phyloP scores from a whole-genome alignment of 2,329 filamentous ascomycete species.

The Nemania sp. region DNA sequence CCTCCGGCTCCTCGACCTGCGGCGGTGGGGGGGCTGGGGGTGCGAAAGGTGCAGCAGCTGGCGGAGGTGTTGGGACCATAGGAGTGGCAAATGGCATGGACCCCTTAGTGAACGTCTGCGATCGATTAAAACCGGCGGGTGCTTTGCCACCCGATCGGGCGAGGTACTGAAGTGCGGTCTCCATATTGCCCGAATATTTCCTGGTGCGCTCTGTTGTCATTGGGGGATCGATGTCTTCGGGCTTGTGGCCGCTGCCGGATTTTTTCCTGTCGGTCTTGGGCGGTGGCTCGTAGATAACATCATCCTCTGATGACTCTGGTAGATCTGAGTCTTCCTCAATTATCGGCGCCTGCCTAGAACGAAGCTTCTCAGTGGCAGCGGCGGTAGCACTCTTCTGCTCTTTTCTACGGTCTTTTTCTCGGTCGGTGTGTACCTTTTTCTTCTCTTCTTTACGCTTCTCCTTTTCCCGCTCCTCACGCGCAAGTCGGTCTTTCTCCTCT shows the following conservation, averaged over 20 bases:
- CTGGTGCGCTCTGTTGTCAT: slow-evolving; percentile 21
- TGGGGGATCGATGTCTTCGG: slow-evolving; percentile 29
- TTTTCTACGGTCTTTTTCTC: slow-evolving; percentile 40
- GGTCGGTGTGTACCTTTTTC: slow-evolving; percentile 34
- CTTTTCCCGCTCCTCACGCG: slow-evolving; percentile 42
- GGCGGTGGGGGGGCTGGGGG: slow-evolving; percentile 32
- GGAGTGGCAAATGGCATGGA: slow-evolving; percentile 28
- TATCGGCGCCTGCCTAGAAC: slow-evolving; percentile 33
- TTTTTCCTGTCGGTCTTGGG: slow-evolving; percentile 38
- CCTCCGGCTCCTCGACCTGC: slow-evolving; percentile 22
- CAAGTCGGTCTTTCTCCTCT: slow-evolving; percentile 26
- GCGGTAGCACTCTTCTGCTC: slow-evolving; percentile 38
- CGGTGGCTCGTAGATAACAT: slow-evolving; percentile 29
- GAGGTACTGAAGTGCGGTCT: slow-evolving; percentile 38
- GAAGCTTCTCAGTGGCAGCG: slow-evolving; percentile 38
- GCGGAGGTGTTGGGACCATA: slow-evolving; percentile 41
- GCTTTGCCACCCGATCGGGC: slow-evolving; percentile 36
- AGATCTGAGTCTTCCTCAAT: slow-evolving; percentile 32
- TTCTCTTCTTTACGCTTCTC: slow-evolving; percentile 36
- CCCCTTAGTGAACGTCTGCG: slow-evolving; percentile 35
- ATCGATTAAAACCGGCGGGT: slow-evolving; percentile 16
- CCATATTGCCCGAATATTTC: slow-evolving; percentile 37
- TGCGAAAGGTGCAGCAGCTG: slow-evolving; percentile 33
- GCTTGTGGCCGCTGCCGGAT: slow-evolving; percentile 35
- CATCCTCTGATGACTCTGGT: slow-evolving; percentile 20